A percentile compares a stretch with the other conserved stretches of the same genome.
Evolutionary conservation across 1,139 yeast species (phyloP).

Genomic region (Pichia sp.): DNA sequence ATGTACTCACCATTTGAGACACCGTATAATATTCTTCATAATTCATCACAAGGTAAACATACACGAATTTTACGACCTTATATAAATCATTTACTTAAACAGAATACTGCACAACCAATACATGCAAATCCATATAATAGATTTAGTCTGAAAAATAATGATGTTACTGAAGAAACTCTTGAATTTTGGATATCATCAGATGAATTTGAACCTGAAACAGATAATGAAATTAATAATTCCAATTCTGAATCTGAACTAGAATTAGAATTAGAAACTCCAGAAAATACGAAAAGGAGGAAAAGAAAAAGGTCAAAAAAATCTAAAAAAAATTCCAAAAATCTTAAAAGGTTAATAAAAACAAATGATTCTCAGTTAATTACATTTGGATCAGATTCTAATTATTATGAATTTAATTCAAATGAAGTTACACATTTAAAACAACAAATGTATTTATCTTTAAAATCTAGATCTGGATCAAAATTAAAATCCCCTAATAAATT

Average conservation of each 20-base stretch:
- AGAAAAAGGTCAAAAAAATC: background rate
- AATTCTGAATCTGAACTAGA: background rate
- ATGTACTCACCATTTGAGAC: constrained; percentile 11
- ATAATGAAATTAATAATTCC: no score
- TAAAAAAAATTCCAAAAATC: no score
- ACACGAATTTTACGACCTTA: constrained; percentile 9
- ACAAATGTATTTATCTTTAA: constrained; percentile 12
- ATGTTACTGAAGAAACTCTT: constrained; percentile 15
- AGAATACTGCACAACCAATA: constrained; percentile 1
- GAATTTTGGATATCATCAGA: constrained; percentile 19
- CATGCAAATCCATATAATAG: constrained; percentile 18
- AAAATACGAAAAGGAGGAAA: background rate
- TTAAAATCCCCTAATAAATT: background rate
- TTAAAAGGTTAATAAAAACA: background rate
- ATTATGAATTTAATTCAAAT: constrained; percentile 10
- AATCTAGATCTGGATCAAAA: background rate
- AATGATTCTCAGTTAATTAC: constrained; percentile 8
- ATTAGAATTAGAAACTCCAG: background rate
- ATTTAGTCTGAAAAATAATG: constrained; percentile 10
- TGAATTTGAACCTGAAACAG: background rate
- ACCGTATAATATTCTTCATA: constrained; percentile 5
- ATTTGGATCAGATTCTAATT: background rate
- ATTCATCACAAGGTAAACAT: constrained; percentile 1
- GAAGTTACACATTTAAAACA: constrained; percentile 9
- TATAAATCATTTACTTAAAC: constrained; percentile 3